Evolutionary conservation across 2,329 filamentous ascomycete species (phyloP).

Genomic region (Trichoderma sp.): DNA sequence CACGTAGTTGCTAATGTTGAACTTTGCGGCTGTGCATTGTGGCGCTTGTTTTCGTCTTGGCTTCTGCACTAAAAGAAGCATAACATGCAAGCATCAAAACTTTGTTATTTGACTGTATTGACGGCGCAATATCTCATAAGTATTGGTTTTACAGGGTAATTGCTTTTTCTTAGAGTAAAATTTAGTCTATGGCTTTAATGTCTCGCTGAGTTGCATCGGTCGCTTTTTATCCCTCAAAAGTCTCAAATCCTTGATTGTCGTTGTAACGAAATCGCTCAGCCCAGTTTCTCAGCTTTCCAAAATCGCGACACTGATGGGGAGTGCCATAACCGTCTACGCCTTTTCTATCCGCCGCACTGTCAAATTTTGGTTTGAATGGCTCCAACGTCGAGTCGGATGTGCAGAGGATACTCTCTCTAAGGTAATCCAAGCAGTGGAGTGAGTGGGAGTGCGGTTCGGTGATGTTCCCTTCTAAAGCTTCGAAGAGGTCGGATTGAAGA

Average conservation of each 20-base stretch:
- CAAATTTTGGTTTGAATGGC: slow-evolving; percentile 3
- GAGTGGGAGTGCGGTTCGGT: slow-evolving; percentile 7
- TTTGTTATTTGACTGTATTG: neutral
- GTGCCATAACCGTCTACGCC: slow-evolving; percentile 10
- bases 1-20: neutral
- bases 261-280: slow-evolving; percentile 11
- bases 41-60: neutral
- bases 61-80: neutral
- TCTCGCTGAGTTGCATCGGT: neutral
- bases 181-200: neutral
- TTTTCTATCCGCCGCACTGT: neutral
- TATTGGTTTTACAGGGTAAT: neutral
- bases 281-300: neutral
- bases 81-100: neutral
- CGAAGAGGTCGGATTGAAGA: slow-evolving; percentile 5
- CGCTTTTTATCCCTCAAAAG: neutral
- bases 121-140: neutral
- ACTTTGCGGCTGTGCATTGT: neutral
- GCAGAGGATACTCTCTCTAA: slow-evolving; percentile 12
- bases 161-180: neutral
- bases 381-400: neutral
- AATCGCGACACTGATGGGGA: slow-evolving; percentile 9
- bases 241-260: slow-evolving; percentile 5
- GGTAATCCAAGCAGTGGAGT: slow-evolving; percentile 9
- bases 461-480: slow-evolving; percentile 1